Base-by-base conservation (phyloP, 208 protist species). In the Leptomonas pyrrhocoris region DNA sequence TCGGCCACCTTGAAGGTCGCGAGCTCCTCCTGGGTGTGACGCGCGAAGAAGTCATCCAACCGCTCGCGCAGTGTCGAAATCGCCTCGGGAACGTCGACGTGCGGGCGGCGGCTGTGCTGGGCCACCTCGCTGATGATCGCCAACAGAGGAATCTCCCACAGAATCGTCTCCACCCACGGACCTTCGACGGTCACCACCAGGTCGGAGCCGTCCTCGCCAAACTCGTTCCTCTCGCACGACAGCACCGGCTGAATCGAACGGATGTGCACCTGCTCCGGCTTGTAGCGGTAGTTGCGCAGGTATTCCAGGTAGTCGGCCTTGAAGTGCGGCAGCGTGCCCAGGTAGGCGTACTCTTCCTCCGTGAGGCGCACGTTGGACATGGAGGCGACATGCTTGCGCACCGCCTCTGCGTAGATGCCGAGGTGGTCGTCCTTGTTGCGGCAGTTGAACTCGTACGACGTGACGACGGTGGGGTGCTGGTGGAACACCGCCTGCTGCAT, bases 401-500 rank as follows among this genome's bases (percentile, higher is more conserved):
- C 83, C 30, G 68, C 73, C 31, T 91, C 84, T 0, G 81, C 86
- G 73, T 85, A 87, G 50, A 80, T 62, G 43, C 91, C 91, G 19
- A 96, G 70, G 69, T 89, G 78, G 45, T 93, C 88, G n/a, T 84
- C 71, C 42, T 77, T 69, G 76, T 94, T 85, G 34, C 91, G 88
- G 74, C 84, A 93, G 60, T 77, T 73, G 74, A 96, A 93, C 77
- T 93, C 83, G 68, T 88, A 94, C 15, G 73, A 61, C 19, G 83
- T 60, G 23, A 66, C 18, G 6, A 93, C 84, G 12, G 64, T 62
- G 11, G 78, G 80, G 65, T 88, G 70, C 34, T 90, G 62, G 66
- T 94, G 91, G 60, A 93, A 90, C 8, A 96, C 86, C 13, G 88
- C 91, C 65, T 96, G 91, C 64, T 96, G 91, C 91, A 96, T 96